A percentile compares a stretch with the other conserved stretches of the same genome.
phyloP scores from a whole-genome alignment of 805 yeast species.

The Saccharomycopsis fermentans region DNA sequence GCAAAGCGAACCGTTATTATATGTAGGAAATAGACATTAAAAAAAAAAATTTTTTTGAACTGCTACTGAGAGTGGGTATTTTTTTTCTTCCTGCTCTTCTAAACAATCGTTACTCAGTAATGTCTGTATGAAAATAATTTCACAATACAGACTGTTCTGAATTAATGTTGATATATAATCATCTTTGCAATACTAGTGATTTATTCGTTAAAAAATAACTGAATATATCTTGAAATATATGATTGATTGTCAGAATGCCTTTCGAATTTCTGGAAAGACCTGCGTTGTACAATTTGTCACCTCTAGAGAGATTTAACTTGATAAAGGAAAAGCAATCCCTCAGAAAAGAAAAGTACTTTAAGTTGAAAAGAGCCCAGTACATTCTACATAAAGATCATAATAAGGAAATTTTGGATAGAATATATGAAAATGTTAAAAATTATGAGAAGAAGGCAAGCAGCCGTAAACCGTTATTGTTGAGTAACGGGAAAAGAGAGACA shows the following conservation, averaged over 20 bases:
- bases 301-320: constrained; percentile 9
- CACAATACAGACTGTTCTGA: too few relatives aligned
- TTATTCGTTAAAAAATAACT: too few relatives aligned
- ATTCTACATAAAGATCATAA: neutral
- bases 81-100: neutral
- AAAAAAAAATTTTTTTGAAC: neutral
- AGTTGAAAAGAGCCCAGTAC: constrained; percentile 2
- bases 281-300: constrained; percentile 4
- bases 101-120: neutral
- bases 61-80: too few relatives aligned
- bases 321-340: constrained; percentile 4
- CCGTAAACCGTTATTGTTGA: neutral
- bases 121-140: neutral
- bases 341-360: constrained; percentile 8
- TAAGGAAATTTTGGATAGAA: constrained; percentile 2
- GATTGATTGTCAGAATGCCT: neutral
- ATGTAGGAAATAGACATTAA: neutral
- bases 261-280: constrained; percentile 4
- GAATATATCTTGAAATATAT: neutral
- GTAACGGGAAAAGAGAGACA: neutral
- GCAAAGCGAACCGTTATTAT: too few relatives aligned
- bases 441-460: neutral
- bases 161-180: too few relatives aligned
- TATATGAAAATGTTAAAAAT: constrained; percentile 4
- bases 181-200: too few relatives aligned